Evolutionary conservation across 2,329 filamentous ascomycete genomes (phyloP).

Genomic region (Trichoderma arundinaceum): DNA sequence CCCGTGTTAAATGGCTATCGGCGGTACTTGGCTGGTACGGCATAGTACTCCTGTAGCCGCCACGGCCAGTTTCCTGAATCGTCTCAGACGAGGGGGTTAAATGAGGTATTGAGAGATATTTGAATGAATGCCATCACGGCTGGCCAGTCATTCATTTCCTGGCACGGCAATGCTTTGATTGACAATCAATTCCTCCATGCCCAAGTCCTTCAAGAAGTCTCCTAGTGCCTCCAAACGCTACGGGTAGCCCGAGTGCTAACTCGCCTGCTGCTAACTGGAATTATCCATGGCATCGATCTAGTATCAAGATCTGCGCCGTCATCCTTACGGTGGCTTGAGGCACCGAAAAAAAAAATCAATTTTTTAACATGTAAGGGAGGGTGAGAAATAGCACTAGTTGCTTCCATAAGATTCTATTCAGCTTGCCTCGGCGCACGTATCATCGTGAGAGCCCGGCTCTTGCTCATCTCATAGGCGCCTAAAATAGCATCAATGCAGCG

Average conservation of each 20-base stretch:
- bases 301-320: constrained; percentile 11
- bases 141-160: no score
- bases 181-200: no score
- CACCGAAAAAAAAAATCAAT: constrained; percentile 2
- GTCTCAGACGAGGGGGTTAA: no score
- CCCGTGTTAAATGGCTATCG: not conserved
- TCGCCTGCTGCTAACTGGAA: not conserved
- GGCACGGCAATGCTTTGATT: no score
- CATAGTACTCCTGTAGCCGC: not conserved
- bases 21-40: constrained; percentile 1
- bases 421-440: not conserved
- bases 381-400: not conserved
- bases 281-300: constrained; percentile 7
- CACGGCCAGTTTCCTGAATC: not conserved
- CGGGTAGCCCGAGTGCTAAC: constrained; percentile 16
- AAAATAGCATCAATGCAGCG: not conserved
- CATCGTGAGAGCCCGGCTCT: not conserved
- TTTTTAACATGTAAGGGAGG: not conserved
- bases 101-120: no score
- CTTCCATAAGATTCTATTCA: constrained; percentile 9
- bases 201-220: no score
- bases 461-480: not conserved
- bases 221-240: not conserved
- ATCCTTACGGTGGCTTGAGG: constrained; percentile 4
- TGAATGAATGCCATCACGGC: no score